A percentile compares a stretch with the other conserved stretches of the same genome.
phyloP scores from a whole-genome alignment of 306 rosid species.

The Sesbania bispinosa region DNA sequence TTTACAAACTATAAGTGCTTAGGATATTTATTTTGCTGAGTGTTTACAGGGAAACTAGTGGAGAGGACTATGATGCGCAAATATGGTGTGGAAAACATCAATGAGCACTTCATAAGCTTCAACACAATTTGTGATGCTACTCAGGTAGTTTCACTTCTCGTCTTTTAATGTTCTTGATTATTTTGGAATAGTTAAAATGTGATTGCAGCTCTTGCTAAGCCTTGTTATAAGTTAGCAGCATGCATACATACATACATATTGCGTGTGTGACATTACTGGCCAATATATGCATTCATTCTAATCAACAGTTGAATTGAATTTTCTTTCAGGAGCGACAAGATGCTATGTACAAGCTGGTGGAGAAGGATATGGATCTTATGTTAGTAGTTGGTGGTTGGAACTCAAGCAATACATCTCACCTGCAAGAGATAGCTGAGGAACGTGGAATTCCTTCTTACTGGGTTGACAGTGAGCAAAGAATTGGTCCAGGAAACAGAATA shows the following conservation, averaged over 20 bases:
- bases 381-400: conserved; percentile 97
- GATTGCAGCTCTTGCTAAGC: neutral
- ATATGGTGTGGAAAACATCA: conserved; percentile 76
- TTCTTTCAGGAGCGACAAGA: conserved; percentile 89
- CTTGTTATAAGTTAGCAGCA: neutral
- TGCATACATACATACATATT: neutral
- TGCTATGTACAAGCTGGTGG: conserved; percentile 98
- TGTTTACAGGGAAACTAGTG: conserved; percentile 65
- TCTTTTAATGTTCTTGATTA: neutral
- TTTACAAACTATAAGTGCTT: neutral
- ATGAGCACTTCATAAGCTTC: conserved; percentile 84
- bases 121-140: conserved; percentile 98
- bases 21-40: conserved; percentile 18
- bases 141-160: conserved; percentile 52
- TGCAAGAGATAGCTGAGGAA: conserved; percentile 94
- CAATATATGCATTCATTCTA: neutral
- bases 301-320: neutral
- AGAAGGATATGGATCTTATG: conserved; percentile 70
- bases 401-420: conserved; percentile 95
- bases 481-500: conserved; percentile 95
- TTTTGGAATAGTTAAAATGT: neutral
- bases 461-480: conserved; percentile 89
- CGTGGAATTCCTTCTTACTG: conserved; percentile 96
- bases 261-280: neutral
- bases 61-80: conserved; percentile 89